Base-by-base conservation (phyloP, 2,329 filamentous ascomycete species). In the Epichloe sibirici region DNA sequence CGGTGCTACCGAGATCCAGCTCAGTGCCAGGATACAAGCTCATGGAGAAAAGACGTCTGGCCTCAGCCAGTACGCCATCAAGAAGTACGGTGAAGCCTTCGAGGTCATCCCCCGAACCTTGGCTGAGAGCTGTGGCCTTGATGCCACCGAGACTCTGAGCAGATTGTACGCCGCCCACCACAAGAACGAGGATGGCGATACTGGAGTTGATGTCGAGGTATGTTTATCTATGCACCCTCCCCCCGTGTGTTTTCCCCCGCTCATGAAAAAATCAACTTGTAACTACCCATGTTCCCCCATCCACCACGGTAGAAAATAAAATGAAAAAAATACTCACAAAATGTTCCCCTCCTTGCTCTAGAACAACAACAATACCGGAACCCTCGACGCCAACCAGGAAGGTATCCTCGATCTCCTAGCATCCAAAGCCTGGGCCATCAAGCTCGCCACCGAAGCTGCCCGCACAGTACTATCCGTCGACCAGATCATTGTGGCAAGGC, bases 401-500 rank as follows among this genome's bases (percentile, higher is more conserved):
- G 89, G 89, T 50, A 96, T 98, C 60, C 77, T 98, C 52, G 94
- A 98, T 67, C 78, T 98, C 44, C 79, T 97, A 72, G 82, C 90
- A 56, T 83, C 86, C 59, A 98, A 98, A 79, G 85, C 83, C 65
- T 97, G 90, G 91, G 93, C 93, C 46, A 95, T 98, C 70, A 93
- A 93, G 74, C 78, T 98, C 58, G 94, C 93, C 39, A 96, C 91
- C 25, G 93, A 98, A 72, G 86, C 93, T 42, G 91, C 90, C 51
- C 81, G 93, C 63, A 98, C 93, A 47, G 86, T 98, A 34, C 75
- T 98, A 58, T 95, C 90, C 47, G 93, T 98, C 40, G 93, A 98
- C 71, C 94, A 98, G 74, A 98, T 98, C 66, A 98, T 98, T 66
- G 93, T 98, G 53, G 90, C 94, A 57, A 83, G 91, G 73, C 93